These are phyloP conservation scores for Magnolia sinica DNA, from an alignment of 164 flowering plant species.

Conservation along the genomic window DNA sequence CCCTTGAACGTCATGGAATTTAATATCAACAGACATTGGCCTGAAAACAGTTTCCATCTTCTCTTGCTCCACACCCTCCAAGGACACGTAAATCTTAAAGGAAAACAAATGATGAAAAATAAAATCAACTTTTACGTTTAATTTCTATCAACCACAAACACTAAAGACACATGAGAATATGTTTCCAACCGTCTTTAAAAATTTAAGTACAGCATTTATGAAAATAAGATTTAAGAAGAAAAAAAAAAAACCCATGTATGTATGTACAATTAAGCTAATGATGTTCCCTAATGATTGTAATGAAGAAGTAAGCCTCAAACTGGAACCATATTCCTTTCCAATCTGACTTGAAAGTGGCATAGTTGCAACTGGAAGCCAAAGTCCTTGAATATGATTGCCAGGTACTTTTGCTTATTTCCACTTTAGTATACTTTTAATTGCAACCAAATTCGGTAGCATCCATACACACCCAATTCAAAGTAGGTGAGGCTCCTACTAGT, in stretches of 20 bases:
- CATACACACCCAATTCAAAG: neutral
- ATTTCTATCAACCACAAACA: neutral
- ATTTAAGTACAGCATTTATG: neutral
- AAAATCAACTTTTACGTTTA: neutral
- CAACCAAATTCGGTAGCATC: neutral
- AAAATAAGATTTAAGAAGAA: neutral
- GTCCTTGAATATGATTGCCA: neutral
- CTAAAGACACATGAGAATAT: neutral
- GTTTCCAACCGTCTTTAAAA: neutral
- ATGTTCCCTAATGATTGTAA: no score
- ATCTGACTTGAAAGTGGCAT: neutral
- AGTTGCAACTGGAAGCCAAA: neutral
- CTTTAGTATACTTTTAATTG: neutral
- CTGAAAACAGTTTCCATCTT: conserved; percentile 71
- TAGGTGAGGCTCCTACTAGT: neutral
- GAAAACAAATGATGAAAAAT: neutral
- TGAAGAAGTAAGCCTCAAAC: no score
- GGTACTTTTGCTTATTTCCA: neutral
- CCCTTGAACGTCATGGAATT: conserved; percentile 82
- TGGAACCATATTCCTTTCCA: no score
- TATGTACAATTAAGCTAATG: neutral
- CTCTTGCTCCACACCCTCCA: conserved; percentile 84
- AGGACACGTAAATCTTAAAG: conserved; percentile 54
- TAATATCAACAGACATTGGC: conserved; percentile 63
- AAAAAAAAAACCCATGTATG: no score